A percentile compares a stretch with the other conserved stretches of the same genome.
These are phyloP conservation scores for Beauveria sp. DNA, from an alignment of 2,329 filamentous ascomycete genomes.

Conservation along the genomic window DNA sequence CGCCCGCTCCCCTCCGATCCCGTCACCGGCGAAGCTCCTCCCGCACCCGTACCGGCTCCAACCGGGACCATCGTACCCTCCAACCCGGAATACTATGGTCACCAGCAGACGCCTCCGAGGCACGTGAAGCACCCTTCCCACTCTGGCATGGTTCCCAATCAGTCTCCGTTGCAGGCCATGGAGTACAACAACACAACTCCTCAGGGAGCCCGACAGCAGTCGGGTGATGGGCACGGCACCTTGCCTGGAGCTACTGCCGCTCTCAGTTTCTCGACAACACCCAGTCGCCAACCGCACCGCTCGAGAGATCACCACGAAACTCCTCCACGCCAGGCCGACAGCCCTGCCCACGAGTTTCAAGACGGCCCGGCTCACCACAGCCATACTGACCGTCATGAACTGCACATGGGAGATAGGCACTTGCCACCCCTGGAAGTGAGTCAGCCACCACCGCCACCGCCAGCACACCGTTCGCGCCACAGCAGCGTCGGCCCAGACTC, in stretches of 20 bases:
- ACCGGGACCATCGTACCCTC: constrained; percentile 21
- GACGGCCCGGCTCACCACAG: constrained; percentile 27
- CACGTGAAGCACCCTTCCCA: constrained; percentile 33
- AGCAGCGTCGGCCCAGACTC: constrained; percentile 37
- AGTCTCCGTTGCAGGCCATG: constrained; percentile 44
- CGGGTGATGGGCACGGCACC: constrained; percentile 31
- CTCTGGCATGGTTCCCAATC: constrained; percentile 36
- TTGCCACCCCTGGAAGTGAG: constrained; percentile 33
- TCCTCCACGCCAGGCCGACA: constrained; percentile 20
- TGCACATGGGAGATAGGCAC: constrained; percentile 26
- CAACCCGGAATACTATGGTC: constrained; percentile 27
- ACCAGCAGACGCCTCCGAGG: constrained; percentile 40
- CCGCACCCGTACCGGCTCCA: constrained; percentile 17
- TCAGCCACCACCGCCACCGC: constrained; percentile 45
- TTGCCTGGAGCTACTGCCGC: constrained; percentile 21
- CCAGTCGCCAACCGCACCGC: constrained; percentile 24
- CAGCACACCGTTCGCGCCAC: constrained; percentile 43
- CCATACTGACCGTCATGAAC: constrained; percentile 32
- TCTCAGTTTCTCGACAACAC: constrained; percentile 13
- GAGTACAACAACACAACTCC: constrained; percentile 42
- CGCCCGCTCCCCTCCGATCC: constrained; percentile 79
- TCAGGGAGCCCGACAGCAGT: constrained; percentile 25
- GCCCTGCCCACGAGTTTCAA: constrained; percentile 26
- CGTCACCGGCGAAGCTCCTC: constrained; percentile 44
- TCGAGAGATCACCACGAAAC: constrained; percentile 30